A percentile compares a stretch with the other conserved stretches of the same genome.
These are phyloP conservation scores for Backusella macrospora DNA, from an alignment of 192 early-diverging fungal genomes.

Conservation along the genomic window DNA sequence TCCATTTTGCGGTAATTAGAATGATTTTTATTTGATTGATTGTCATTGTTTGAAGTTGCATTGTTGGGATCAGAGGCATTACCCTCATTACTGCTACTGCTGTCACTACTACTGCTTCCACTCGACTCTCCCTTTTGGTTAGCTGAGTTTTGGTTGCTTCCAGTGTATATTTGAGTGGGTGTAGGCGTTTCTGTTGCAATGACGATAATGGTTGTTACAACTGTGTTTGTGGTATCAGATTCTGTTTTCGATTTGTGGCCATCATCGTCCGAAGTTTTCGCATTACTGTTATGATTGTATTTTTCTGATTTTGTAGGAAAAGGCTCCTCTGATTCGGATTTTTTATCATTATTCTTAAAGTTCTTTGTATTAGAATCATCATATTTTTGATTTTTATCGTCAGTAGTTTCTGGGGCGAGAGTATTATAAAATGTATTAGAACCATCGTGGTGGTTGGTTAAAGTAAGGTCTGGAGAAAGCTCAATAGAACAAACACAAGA, in stretches of 20 bases:
- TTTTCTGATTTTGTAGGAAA: neutral
- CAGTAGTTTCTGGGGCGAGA: neutral
- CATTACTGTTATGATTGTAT: neutral
- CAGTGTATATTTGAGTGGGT: neutral
- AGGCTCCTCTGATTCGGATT: neutral
- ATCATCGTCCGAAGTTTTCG: slow-evolving; percentile 14
- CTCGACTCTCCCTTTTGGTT: slow-evolving; percentile 14
- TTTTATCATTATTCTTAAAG: neutral
- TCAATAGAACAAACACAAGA: neutral
- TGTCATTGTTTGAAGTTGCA: neutral
- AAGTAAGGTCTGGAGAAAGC: neutral
- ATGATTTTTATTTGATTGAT: neutral
- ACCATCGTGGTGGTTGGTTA: neutral
- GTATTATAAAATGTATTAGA: neutral
- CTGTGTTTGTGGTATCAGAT: slow-evolving; percentile 15
- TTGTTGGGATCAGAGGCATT: neutral
- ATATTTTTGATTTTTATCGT: slow-evolving; percentile 1
- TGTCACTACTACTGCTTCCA: slow-evolving; percentile 11
- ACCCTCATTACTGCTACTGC: neutral
- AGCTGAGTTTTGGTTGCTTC: neutral
- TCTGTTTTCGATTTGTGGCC: neutral
- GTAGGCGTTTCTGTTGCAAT: slow-evolving; percentile 13
- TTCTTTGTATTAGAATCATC: neutral
- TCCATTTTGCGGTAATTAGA: neutral
- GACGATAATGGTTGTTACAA: slow-evolving; percentile 17